A percentile compares a stretch with the other conserved stretches of the same genome.
phyloP scores from a whole-genome alignment of 2,329 filamentous ascomycete genomes.

The Alternaria burnsii region DNA sequence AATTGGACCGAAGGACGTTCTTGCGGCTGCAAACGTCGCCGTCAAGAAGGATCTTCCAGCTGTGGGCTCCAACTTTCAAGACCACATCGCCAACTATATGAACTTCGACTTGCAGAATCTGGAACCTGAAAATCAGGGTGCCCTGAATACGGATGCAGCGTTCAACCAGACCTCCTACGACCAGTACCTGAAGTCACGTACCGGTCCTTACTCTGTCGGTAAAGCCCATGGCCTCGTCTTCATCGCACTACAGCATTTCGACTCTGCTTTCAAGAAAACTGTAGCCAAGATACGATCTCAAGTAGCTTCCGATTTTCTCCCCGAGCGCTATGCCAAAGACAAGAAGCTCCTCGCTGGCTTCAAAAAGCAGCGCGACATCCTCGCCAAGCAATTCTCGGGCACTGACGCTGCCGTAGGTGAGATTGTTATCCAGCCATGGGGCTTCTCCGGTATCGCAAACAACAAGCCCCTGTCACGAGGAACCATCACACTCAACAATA shows the following conservation, averaged over 20 bases:
- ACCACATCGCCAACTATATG: conserved; percentile 24
- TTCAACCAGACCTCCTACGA: conserved; percentile 29
- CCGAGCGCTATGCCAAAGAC: conserved; percentile 16
- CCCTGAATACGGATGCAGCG: conserved; percentile 22
- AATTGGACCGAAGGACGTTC: conserved; percentile 30
- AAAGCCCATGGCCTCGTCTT: conserved; percentile 20
- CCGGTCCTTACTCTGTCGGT: conserved; percentile 31
- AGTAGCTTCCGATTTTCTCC: conserved; percentile 18
- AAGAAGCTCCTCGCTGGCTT: conserved; percentile 8
- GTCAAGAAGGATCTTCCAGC: conserved; percentile 28
- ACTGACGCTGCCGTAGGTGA: conserved; percentile 34
- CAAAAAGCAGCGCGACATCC: conserved; percentile 16
- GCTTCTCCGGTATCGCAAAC: conserved; percentile 12
- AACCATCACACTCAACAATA: conserved; percentile 42
- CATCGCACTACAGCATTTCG: conserved; percentile 10
- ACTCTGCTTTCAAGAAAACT: conserved; percentile 6
- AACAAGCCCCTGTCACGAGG: conserved; percentile 36
- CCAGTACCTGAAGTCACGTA: conserved; percentile 33
- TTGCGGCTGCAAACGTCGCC: conserved; percentile 22
- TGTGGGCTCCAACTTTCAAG: conserved; percentile 34
- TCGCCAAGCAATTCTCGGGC: conserved; percentile 2
- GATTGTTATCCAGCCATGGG: conserved; percentile 24
- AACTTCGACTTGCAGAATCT: conserved; percentile 20
- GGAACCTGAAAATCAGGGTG: conserved; percentile 7
- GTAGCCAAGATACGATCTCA: conserved; percentile 15